Evolutionary conservation across 2,329 filamentous ascomycete species (phyloP), one percentile per base, ranked within the genome.

Genomic region (Proliferodiscus dingleyae): DNA sequence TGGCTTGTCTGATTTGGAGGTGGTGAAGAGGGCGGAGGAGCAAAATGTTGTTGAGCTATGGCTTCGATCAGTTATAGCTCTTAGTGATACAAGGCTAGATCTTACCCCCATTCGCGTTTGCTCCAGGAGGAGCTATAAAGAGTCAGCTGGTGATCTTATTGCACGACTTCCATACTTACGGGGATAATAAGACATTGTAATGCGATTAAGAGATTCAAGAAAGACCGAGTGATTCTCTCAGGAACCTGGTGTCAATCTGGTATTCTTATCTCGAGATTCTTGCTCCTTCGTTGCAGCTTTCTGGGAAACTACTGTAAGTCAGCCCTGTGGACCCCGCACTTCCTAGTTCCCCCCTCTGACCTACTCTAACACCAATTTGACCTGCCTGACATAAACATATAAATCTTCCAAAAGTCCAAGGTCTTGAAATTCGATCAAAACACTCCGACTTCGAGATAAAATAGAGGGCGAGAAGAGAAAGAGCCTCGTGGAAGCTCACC

Each of bases 141-240:
- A 44, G 38, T 60, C 51, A 62, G 52, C 41, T 48, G 29, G 22
- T n/a, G 21, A 24, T 38, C 33, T 19, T 24, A n/a, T 21, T 21
- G 32, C 36, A 42, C 50, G 48, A 37, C 43, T 45, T 26, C 24
- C n/a, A 29, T 23, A 59, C 62, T 53, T 50, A 65, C 62, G 62
- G 57, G 62, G 62, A 56, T 64, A 64, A 24, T 51, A 50, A 21
- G 59, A 61, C 58, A 62, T 62, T 28, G 36, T 52, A 42, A 45
- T 8, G 39, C 32, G 24, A n/a, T 42, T 22, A 7, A 26, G 6
- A 26, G 11, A 26, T 6, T 26, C 11, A 11, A 26, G 6, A 43
- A 51, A 16, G 15, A 37, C 22, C 32, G 33, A 33, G 2, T 28
- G 32, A 38, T 15, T 15, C n/a, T n/a, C n/a, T n/a, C n/a, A 16